Conservation (phyloP, 2,329 filamentous ascomycete genomes). For the Trichophyton benhamiae region DNA sequence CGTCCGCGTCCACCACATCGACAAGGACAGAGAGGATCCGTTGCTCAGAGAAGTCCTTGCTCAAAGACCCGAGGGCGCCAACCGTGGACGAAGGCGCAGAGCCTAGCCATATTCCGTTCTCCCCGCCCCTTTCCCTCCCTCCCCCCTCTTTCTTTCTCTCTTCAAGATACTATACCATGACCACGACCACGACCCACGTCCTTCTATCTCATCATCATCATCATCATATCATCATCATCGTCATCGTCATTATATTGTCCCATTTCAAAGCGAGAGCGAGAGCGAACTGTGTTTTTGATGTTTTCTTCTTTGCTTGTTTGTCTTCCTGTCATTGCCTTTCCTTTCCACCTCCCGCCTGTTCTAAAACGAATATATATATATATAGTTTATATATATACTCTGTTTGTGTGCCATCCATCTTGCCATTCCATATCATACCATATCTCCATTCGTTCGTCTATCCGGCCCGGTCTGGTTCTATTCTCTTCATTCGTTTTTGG, state of each 20-base stretch:
- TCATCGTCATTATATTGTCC: neutral
- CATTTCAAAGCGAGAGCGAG: neutral
- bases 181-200: neutral
- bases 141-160: neutral
- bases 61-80: constrained; percentile 73
- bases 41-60: constrained; percentile 69
- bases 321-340: too few species aligned
- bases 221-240: neutral
- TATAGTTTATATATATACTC: neutral
- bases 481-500: neutral
- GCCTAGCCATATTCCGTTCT: constrained; percentile 8
- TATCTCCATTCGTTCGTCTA: too few species aligned
- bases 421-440: neutral
- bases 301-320: too few species aligned
- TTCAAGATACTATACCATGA: neutral
- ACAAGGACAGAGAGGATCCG: constrained; percentile 81
- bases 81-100: constrained; percentile 63
- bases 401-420: neutral
- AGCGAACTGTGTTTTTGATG: neutral
- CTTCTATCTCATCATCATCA: neutral
- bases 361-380: neutral
- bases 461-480: neutral
- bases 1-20: constrained; percentile 79
- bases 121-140: neutral
- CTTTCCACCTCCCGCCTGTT: neutral